Conservation (phyloP, 345 rosid genomes). For the Streptanthus diversifolius region DNA sequence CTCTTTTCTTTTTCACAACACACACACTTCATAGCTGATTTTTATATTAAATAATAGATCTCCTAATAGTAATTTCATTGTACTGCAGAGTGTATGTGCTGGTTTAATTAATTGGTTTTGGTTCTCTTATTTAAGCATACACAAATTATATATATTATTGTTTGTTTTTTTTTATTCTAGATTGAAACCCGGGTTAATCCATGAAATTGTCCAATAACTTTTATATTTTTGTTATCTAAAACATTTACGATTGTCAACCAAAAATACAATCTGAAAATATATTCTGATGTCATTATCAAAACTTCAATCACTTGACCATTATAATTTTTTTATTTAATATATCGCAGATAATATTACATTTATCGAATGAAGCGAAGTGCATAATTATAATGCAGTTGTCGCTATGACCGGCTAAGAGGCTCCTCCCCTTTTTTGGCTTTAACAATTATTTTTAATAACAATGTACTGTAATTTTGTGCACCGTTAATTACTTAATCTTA, state of each 20-base stretch:
- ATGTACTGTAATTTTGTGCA: background rate
- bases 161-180: no score
- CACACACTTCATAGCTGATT: background rate
- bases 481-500: background rate
- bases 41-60: background rate
- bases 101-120: background rate
- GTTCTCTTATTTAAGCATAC: background rate
- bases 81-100: background rate
- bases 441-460: background rate
- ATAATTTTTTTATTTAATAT: background rate
- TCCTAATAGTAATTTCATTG: background rate
- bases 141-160: background rate
- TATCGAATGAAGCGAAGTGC: constrained; percentile 23
- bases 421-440: background rate
- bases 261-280: background rate
- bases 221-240: background rate
- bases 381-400: constrained; percentile 13
- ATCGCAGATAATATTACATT: background rate
- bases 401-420: constrained; percentile 13
- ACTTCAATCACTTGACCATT: background rate
- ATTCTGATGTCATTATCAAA: background rate
- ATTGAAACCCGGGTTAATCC: background rate
- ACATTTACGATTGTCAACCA: background rate
- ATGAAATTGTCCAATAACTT: background rate
- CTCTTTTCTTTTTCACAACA: background rate